A percentile compares a stretch with the other conserved stretches of the same genome.
Conservation (phyloP, 2,329 filamentous ascomycete genomes). For the Ophiostoma australiae region DNA sequence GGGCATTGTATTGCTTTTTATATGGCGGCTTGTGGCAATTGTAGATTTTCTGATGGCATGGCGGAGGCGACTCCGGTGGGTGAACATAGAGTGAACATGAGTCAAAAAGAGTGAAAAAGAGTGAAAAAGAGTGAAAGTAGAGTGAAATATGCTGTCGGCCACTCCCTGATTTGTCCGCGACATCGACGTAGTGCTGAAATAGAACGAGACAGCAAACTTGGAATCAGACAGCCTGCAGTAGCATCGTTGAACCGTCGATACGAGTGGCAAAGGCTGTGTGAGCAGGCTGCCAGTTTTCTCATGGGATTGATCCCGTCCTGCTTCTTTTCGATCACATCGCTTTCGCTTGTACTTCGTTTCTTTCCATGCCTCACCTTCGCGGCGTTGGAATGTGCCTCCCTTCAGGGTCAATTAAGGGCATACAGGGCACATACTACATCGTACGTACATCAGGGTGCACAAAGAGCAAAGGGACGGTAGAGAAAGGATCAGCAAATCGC, state of each 20-base stretch:
- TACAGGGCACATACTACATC: not conserved
- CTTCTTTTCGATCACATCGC: too few relatives aligned
- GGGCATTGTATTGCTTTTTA: not conserved
- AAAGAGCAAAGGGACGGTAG: not conserved
- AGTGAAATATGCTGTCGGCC: not conserved
- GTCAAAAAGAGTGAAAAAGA: too few relatives aligned
- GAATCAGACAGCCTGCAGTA: not conserved
- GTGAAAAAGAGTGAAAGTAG: too few relatives aligned
- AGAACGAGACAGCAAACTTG: not conserved
- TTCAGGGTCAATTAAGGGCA: not conserved
- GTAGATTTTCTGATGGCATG: not conserved
- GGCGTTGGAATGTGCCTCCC: not conserved
- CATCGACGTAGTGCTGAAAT: not conserved
- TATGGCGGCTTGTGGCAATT: not conserved
- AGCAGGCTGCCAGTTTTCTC: too few relatives aligned
- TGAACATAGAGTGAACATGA: not conserved
- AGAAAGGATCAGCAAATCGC: not conserved
- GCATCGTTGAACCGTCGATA: not conserved
- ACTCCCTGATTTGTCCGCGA: not conserved
- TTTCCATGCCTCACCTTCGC: not conserved
- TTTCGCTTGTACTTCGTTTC: too few relatives aligned
- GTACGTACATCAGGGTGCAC: too few relatives aligned
- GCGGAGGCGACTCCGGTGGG: not conserved
- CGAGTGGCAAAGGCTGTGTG: not conserved
- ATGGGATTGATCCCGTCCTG: too few relatives aligned